Percentiles rank a stretch among this genome's conserved stretches.
These are phyloP conservation scores for Curvularia sp. DNA, from an alignment of 2,329 filamentous ascomycete species.

Conservation along the genomic window DNA sequence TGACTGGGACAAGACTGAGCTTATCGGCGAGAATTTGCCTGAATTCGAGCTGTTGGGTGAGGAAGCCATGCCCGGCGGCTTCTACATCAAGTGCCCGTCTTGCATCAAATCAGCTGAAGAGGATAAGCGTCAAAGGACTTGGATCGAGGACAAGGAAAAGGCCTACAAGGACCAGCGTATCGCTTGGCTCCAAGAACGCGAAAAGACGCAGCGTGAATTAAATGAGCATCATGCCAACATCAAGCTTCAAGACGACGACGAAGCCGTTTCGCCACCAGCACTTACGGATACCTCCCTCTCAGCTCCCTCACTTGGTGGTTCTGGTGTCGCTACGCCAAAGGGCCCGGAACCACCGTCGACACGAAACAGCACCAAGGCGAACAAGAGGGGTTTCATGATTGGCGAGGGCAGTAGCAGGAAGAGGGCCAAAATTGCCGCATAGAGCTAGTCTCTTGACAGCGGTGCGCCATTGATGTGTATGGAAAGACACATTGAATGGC, in stretches of 20 bases:
- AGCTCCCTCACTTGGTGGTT: constrained; percentile 32
- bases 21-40: constrained; percentile 61
- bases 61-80: constrained; percentile 53
- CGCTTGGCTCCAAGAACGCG: constrained; percentile 29
- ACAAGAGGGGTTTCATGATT: constrained; percentile 9
- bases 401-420: constrained; percentile 21
- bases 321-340: constrained; percentile 36
- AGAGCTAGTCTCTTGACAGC: constrained; percentile 11
- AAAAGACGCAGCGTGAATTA: constrained; percentile 23
- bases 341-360: not conserved
- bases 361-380: constrained; percentile 11
- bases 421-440: constrained; percentile 21
- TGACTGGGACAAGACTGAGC: constrained; percentile 58
- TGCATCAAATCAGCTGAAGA: constrained; percentile 46
- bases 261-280: constrained; percentile 31
- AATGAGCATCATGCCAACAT: constrained; percentile 21
- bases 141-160: constrained; percentile 33
- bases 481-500: not conserved
- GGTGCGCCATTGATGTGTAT: constrained; percentile 9
- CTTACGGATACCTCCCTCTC: constrained; percentile 38
- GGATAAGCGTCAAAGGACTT: constrained; percentile 31
- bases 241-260: constrained; percentile 22
- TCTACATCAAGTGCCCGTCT: constrained; percentile 60
- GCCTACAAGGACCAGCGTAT: constrained; percentile 36
- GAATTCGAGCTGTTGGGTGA: constrained; percentile 63